Evolutionary conservation across 371 early-diverging fungal genomes (phyloP).

Genomic region (Neoconidiobolus thromboides): DNA sequence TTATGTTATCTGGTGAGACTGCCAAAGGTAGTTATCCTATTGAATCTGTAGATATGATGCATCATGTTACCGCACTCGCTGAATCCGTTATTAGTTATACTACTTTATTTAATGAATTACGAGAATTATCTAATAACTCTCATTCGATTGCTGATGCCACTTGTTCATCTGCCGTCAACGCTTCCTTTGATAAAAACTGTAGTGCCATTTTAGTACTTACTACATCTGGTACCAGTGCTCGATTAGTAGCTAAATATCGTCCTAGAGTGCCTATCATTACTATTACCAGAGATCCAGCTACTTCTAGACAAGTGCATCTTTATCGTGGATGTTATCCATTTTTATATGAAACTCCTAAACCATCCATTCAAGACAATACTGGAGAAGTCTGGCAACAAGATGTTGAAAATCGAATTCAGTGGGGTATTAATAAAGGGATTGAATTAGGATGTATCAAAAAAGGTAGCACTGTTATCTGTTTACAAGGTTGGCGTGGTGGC

Average conservation of each 20-base stretch:
- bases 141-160: conserved; percentile 80
- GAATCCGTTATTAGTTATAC: conserved; percentile 61
- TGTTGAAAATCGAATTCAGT: conserved; percentile 57
- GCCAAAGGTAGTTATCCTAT: conserved; percentile 79
- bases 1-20: conserved; percentile 98
- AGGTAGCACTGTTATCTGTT: conserved; percentile 52
- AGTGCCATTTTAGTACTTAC: conserved; percentile 73
- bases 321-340: conserved; percentile 86
- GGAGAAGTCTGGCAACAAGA: conserved; percentile 63
- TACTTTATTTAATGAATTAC: conserved; percentile 59
- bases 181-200: conserved; percentile 68
- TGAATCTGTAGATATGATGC: conserved; percentile 58
- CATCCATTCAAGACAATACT: conserved; percentile 13
- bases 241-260: conserved; percentile 86
- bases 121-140: conserved; percentile 47
- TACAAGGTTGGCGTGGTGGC: conserved; percentile 69
- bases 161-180: conserved; percentile 80
- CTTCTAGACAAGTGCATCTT: conserved; percentile 75
- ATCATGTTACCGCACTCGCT: conserved; percentile 48
- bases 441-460: conserved; percentile 31
- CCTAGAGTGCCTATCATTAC: conserved; percentile 82
- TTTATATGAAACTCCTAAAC: conserved; percentile 40
- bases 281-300: conserved; percentile 62
- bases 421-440: conserved; percentile 42
- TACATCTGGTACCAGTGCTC: conserved; percentile 69